Evolutionary conservation across 2,329 filamentous ascomycete genomes (phyloP).

Genomic region (Neonectria neomacrospora): DNA sequence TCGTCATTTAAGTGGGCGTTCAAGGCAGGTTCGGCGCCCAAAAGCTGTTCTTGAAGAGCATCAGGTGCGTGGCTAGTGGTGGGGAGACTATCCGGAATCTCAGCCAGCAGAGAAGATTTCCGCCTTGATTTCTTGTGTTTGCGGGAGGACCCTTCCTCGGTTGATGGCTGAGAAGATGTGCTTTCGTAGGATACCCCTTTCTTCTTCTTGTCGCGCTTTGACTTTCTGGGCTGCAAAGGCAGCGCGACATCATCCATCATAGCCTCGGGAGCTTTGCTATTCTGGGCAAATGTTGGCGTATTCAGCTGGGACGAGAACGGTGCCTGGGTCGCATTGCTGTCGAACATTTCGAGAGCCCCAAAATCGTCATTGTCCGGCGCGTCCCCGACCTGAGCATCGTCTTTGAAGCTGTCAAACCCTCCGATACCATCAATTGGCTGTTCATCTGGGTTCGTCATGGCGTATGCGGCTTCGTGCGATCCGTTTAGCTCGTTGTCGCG

Average conservation of each 20-base stretch:
- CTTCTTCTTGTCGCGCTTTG: conserved; percentile 49
- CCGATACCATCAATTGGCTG: conserved; percentile 42
- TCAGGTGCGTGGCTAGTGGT: conserved; percentile 25
- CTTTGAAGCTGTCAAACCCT: conserved; percentile 42
- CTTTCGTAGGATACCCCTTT: conserved; percentile 33
- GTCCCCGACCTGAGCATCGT: conserved; percentile 38
- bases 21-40: conserved; percentile 22
- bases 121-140: conserved; percentile 45
- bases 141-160: conserved; percentile 34
- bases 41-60: conserved; percentile 23
- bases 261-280: conserved; percentile 44
- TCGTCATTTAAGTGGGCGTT: conserved; percentile 35
- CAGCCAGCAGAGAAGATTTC: conserved; percentile 30
- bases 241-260: conserved; percentile 43
- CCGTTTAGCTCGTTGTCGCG: conserved; percentile 30
- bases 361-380: conserved; percentile 45
- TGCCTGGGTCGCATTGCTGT: conserved; percentile 49
- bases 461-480: conserved; percentile 26
- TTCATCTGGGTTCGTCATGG: conserved; percentile 40
- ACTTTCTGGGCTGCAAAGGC: conserved; percentile 38
- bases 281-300: conserved; percentile 22
- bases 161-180: conserved; percentile 28
- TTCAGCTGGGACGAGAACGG: conserved; percentile 47
- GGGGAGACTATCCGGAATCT: conserved; percentile 37
- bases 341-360: conserved; percentile 52